phyloP scores from a whole-genome alignment of 2,329 filamentous ascomycete species.

The Nigrospora sphaerica region DNA sequence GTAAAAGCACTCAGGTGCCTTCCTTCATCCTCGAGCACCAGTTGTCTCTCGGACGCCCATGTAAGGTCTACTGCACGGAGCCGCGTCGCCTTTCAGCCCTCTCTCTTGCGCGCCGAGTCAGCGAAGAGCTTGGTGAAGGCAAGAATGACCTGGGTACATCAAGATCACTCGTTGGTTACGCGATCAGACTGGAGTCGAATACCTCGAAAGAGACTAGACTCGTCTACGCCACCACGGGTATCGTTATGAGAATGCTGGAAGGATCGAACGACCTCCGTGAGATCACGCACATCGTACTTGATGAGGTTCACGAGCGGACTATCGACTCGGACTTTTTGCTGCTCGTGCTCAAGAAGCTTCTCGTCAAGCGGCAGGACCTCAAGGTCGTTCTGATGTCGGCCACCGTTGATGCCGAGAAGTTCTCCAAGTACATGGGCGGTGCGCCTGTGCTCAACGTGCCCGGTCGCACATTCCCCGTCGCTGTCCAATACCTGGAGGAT shows the following conservation, averaged over 20 bases:
- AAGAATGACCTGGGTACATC: constrained; percentile 74
- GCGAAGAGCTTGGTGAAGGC: constrained; percentile 85
- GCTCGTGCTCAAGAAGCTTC: constrained; percentile 80
- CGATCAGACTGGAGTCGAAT: constrained; percentile 87
- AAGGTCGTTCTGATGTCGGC: constrained; percentile 97
- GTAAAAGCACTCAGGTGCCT: constrained; percentile 97
- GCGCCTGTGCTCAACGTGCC: constrained; percentile 88
- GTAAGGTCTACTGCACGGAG: constrained; percentile 94
- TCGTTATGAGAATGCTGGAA: constrained; percentile 97
- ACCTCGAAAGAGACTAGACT: constrained; percentile 74
- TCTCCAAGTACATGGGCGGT: constrained; percentile 79
- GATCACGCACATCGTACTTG: constrained; percentile 89
- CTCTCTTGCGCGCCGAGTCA: constrained; percentile 85
- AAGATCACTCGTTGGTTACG: constrained; percentile 85
- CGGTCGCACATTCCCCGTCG: constrained; percentile 87
- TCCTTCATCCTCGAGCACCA: constrained; percentile 89
- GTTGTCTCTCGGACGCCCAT: constrained; percentile 68
- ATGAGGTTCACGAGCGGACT: constrained; percentile 92
- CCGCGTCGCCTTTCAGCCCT: constrained; percentile 94
- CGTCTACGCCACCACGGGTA: constrained; percentile 83
- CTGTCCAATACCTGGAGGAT: constrained; percentile 84
- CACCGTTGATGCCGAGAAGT: constrained; percentile 86
- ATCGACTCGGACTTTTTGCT: constrained; percentile 96
- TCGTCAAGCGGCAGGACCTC: constrained; percentile 69
- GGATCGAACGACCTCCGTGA: constrained; percentile 78